Conservation (phyloP, 306 rosid genomes). For the Dryas octopetala region DNA sequence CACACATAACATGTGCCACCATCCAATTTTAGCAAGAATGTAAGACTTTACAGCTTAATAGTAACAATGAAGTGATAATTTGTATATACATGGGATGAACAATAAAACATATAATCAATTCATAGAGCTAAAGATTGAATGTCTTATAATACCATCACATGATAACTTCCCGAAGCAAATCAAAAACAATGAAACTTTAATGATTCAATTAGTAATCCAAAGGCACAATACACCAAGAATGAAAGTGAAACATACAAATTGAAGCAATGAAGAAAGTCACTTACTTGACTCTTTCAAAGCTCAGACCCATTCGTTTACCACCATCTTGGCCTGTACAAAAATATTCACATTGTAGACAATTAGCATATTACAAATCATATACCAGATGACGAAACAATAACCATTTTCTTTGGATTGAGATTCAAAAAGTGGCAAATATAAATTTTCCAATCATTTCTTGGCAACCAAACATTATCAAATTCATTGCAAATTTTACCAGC, state of each 20-base stretch:
- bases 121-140: not conserved
- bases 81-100: not conserved
- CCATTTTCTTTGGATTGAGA: not conserved
- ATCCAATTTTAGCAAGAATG: not conserved
- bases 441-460: not conserved
- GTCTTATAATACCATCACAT: not conserved
- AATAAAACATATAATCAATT: not conserved
- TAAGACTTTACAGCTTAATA: not conserved
- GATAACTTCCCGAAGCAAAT: not conserved
- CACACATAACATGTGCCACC: not conserved
- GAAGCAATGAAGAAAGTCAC: slow-evolving; percentile 21
- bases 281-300: slow-evolving; percentile 88
- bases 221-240: not conserved
- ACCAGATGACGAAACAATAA: not conserved
- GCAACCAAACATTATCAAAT: not conserved
- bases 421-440: not conserved
- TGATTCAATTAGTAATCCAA: not conserved
- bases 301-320: slow-evolving; percentile 89
- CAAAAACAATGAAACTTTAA: not conserved
- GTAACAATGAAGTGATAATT: no score
- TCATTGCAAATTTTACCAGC: not conserved
- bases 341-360: slow-evolving; percentile 13
- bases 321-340: slow-evolving; percentile 73
- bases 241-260: not conserved
- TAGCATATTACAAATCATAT: slow-evolving; percentile 14